phyloP scores from a whole-genome alignment of 148 eudicot genomes.

The Rhododendron ovatum region DNA sequence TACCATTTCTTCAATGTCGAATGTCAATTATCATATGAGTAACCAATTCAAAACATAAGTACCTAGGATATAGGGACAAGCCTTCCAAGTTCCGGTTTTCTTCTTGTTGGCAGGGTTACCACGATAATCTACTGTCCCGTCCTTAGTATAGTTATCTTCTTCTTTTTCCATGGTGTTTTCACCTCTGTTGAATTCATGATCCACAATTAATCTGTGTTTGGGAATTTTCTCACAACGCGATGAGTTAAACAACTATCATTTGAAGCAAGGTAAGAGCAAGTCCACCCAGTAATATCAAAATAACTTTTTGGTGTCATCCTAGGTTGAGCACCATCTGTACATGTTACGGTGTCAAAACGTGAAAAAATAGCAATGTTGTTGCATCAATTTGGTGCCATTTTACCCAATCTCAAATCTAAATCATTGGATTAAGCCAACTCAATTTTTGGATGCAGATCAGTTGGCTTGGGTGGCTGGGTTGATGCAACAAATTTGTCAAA shows the following conservation, averaged over 20 bases:
- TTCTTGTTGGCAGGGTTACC: no score
- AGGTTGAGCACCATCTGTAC: not conserved
- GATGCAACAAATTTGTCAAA: not conserved
- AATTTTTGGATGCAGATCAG: not conserved
- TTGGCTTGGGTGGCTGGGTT: not conserved
- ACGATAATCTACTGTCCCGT: no score
- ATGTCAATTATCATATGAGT: no score
- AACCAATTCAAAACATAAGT: no score
- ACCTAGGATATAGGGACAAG: no score
- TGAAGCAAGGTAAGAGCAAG: not conserved
- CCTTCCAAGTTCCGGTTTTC: no score
- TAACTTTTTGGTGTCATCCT: not conserved
- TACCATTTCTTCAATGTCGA: no score
- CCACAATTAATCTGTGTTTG: not conserved
- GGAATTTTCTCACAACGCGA: not conserved
- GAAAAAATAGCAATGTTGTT: not conserved
- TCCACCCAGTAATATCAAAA: not conserved
- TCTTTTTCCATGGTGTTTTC: slow-evolving; percentile 10
- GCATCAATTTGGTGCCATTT: not conserved
- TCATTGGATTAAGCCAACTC: not conserved
- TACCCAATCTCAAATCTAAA: not conserved
- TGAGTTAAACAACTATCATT: not conserved
- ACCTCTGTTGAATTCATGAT: not conserved
- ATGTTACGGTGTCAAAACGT: not conserved
- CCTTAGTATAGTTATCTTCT: slow-evolving; percentile 20